These are phyloP conservation scores for Platanthera guangdongensis DNA, from an alignment of 106 monocot genomes.

Conservation along the genomic window DNA sequence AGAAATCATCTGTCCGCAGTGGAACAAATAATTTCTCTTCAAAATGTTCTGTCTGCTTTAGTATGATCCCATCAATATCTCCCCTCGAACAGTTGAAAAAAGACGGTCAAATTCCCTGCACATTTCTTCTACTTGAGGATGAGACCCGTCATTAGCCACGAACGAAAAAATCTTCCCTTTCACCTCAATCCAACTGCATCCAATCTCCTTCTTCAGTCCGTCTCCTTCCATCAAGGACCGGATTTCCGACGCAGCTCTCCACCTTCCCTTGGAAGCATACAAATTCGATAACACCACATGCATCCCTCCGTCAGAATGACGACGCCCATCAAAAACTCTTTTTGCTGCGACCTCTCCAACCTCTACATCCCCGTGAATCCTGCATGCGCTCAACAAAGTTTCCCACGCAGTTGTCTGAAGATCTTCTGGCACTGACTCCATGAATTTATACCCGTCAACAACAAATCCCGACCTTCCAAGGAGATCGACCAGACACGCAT, in stretches of 20 bases:
- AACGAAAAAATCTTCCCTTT: conserved; percentile 33
- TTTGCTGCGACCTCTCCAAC: conserved; percentile 43
- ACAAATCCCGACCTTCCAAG: conserved; percentile 50
- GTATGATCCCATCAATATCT: background rate
- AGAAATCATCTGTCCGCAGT: too few relatives aligned
- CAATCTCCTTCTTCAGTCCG: conserved; percentile 48
- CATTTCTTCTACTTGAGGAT: conserved; percentile 24
- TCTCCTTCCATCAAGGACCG: conserved; percentile 34
- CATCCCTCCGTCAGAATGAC: conserved; percentile 45
- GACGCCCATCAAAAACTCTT: conserved; percentile 21
- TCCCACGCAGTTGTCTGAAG: conserved; percentile 57
- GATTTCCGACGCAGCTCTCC: conserved; percentile 32
- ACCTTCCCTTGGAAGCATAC: conserved; percentile 48
- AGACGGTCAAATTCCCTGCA: conserved; percentile 28
- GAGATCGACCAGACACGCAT: conserved; percentile 52
- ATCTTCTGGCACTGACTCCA: conserved; percentile 19
- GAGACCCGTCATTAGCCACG: conserved; percentile 23
- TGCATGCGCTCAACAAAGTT: conserved; percentile 55
- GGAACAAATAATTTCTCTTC: too few relatives aligned
- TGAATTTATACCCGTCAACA: conserved; percentile 30
- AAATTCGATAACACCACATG: conserved; percentile 46
- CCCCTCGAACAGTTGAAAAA: conserved; percentile 19
- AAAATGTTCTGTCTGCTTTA: background rate
- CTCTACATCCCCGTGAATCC: conserved; percentile 32
- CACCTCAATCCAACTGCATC: conserved; percentile 55